phyloP scores from a whole-genome alignment of 1,284 basidiomycete species.

The Pisolithus thermaeus region DNA sequence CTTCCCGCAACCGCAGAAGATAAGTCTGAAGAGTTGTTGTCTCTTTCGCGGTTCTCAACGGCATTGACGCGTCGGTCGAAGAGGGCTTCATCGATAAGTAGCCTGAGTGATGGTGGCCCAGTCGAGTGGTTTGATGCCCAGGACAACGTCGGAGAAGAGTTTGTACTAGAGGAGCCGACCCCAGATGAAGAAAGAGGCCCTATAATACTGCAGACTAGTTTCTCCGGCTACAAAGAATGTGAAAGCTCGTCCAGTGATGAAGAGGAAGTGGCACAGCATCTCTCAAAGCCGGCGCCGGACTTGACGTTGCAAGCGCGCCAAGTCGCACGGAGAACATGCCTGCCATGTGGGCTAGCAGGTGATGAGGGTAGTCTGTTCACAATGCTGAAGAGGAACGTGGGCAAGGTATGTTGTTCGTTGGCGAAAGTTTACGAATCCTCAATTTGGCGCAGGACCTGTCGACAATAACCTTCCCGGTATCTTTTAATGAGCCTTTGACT shows the following conservation, averaged over 20 bases:
- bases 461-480: constrained; percentile 78
- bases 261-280: constrained; percentile 18
- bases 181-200: constrained; percentile 42
- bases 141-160: constrained; percentile 60
- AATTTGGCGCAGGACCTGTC: constrained; percentile 63
- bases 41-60: constrained; percentile 26
- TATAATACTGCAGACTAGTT: constrained; percentile 34
- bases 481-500: constrained; percentile 86
- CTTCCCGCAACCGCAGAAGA: constrained; percentile 49
- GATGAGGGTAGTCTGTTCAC: constrained; percentile 87
- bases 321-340: constrained; percentile 50
- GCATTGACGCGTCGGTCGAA: constrained; percentile 35
- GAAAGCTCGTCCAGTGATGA: constrained; percentile 38
- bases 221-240: constrained; percentile 36
- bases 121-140: constrained; percentile 72
- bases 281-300: constrained; percentile 10
- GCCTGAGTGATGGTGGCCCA: constrained; percentile 46
- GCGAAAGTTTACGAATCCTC: neutral
- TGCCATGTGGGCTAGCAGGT: constrained; percentile 64
- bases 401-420: constrained; percentile 53
- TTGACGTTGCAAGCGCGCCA: constrained; percentile 21
- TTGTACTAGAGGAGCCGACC: constrained; percentile 47
- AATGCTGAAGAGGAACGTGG: constrained; percentile 89
- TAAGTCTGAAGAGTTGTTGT: constrained; percentile 30
- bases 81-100: constrained; percentile 49